A percentile compares a stretch with the other conserved stretches of the same genome.
phyloP scores from a whole-genome alignment of 176 grass and related monocot genomes.

The Eleusine coracana region DNA sequence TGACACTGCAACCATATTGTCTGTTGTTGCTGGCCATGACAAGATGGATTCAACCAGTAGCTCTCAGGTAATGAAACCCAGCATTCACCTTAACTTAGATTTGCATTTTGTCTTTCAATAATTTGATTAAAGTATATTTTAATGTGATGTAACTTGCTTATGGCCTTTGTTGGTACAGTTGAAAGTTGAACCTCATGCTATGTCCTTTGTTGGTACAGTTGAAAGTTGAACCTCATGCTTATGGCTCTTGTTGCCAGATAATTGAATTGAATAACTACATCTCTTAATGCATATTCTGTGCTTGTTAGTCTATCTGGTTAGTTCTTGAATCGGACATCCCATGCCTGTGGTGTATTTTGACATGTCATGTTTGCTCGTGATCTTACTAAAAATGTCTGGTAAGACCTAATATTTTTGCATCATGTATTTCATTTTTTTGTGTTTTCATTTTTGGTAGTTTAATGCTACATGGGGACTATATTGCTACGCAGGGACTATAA shows the following conservation, averaged over 20 bases:
- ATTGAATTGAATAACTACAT: neutral
- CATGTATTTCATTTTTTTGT: neutral
- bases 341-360: neutral
- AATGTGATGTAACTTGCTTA: neutral
- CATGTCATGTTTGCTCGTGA: neutral
- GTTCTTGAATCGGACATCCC: neutral
- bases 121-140: neutral
- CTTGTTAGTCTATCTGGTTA: neutral
- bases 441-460: too few relatives aligned
- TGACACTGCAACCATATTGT: conserved; percentile 73
- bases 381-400: neutral
- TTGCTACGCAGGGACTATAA: neutral
- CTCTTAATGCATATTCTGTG: neutral
- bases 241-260: neutral
- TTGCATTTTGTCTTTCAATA: neutral
- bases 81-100: conserved; percentile 13
- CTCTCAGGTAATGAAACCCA: conserved; percentile 56
- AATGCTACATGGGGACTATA: too few relatives aligned
- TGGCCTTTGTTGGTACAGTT: too few relatives aligned
- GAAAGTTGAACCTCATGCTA: neutral
- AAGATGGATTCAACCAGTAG: conserved; percentile 90
- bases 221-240: neutral
- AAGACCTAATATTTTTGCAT: neutral
- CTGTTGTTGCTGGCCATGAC: conserved; percentile 82
- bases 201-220: neutral